Evolutionary conservation across 2,329 filamentous ascomycete species (phyloP).

Genomic region (Talaromyces sp.): DNA sequence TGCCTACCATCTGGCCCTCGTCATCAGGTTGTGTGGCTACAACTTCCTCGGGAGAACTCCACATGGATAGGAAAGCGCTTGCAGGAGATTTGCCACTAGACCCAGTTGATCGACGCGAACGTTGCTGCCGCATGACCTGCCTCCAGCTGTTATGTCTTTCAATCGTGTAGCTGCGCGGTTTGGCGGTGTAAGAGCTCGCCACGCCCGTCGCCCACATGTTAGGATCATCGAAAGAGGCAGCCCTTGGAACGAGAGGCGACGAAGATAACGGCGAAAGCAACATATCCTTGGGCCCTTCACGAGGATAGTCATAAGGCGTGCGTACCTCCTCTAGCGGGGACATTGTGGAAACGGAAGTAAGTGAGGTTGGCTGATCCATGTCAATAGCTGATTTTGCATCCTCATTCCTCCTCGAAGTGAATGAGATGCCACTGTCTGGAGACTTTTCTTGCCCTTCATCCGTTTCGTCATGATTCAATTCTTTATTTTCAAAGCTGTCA

Average conservation of each 20-base stretch:
- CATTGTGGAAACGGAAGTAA: constrained; percentile 44
- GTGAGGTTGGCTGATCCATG: constrained; percentile 39
- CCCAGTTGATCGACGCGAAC: constrained; percentile 48
- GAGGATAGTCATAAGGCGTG: constrained; percentile 39
- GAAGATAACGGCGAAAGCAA: constrained; percentile 38
- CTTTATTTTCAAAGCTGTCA: constrained; percentile 21
- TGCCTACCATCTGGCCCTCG: constrained; percentile 64
- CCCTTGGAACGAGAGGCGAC: constrained; percentile 36
- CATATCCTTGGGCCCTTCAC: constrained; percentile 32
- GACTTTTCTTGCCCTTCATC: constrained; percentile 28
- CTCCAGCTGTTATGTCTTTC: constrained; percentile 36
- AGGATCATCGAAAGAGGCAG: constrained; percentile 40
- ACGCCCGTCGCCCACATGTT: constrained; percentile 37
- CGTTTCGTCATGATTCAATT: constrained; percentile 21
- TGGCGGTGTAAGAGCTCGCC: constrained; percentile 34
- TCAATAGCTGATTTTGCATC: constrained; percentile 27
- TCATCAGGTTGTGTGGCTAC: constrained; percentile 54
- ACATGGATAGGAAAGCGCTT: constrained; percentile 56
- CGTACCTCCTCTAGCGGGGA: constrained; percentile 42
- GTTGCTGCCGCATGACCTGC: constrained; percentile 29
- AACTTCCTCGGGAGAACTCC: constrained; percentile 36
- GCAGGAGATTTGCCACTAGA: constrained; percentile 56
- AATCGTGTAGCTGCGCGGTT: constrained; percentile 33
- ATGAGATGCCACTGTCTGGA: constrained; percentile 23
- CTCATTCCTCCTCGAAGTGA: constrained; percentile 25